A percentile compares a stretch with the other conserved stretches of the same genome.
These are phyloP conservation scores for Fusarium miscanthi DNA, from an alignment of 2,329 filamentous ascomycete species.

Conservation along the genomic window DNA sequence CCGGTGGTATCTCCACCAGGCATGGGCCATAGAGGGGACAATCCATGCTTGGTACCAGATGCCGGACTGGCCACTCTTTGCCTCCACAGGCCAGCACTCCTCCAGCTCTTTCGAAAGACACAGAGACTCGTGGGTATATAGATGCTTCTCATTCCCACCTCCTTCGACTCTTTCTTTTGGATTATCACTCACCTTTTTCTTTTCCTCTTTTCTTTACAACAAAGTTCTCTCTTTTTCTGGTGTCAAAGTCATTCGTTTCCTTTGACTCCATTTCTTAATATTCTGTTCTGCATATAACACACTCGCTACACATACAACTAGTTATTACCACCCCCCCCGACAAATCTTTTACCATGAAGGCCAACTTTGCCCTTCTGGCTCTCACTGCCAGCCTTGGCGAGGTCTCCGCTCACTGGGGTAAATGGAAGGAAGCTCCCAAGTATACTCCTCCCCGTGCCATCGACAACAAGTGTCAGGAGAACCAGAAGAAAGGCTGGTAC, in stretches of 20 bases:
- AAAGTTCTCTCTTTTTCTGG: conserved; percentile 42
- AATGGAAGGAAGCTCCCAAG: conserved; percentile 50
- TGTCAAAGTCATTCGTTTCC: conserved; percentile 69
- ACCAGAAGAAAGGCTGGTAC: conserved; percentile 77
- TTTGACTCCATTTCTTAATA: conserved; percentile 54
- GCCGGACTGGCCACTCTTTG: conserved; percentile 37
- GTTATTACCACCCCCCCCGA: conserved; percentile 24
- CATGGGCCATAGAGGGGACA: conserved; percentile 27
- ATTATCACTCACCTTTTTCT: conserved; percentile 44
- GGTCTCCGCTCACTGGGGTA: conserved; percentile 55
- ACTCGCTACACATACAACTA: conserved; percentile 37
- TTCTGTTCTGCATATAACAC: conserved; percentile 40
- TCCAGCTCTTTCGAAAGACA: conserved; percentile 1
- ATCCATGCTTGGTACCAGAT: conserved; percentile 38
- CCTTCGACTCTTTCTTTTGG: conserved; percentile 29
- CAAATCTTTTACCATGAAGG: conserved; percentile 61
- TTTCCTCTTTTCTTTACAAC: conserved; percentile 43
- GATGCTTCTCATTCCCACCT: conserved; percentile 40
- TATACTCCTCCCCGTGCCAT: conserved; percentile 78
- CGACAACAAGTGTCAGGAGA: conserved; percentile 79
- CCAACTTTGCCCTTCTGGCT: conserved; percentile 59
- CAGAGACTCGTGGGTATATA: conserved; percentile 45
- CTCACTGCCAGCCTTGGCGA: conserved; percentile 63
- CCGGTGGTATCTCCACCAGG: conserved; percentile 35
- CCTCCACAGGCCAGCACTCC: conserved; percentile 14